Evolutionary conservation across 192 early-diverging fungal species (phyloP), one percentile per base, ranked within the genome.

Genomic region (Thoreauomyces humboldtii): DNA sequence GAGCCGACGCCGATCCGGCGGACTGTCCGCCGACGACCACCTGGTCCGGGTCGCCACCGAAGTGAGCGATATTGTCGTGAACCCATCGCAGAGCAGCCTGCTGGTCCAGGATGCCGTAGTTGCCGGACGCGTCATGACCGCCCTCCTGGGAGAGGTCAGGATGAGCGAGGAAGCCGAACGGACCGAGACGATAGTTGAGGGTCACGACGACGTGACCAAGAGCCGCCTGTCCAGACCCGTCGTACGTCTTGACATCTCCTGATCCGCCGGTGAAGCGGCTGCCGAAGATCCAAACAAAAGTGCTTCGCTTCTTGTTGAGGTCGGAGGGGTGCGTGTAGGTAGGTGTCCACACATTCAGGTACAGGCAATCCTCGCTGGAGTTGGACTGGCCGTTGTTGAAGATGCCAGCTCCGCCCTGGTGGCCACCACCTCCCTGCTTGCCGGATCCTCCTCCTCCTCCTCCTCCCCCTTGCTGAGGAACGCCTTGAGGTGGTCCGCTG

Each of bases 71-170:
- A 53, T 87, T 77, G 46, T 85, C 48, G 31, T 81, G 33, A 2
- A 86, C 75, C 86, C 86, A 87, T 28, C 74, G 55, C 1, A 87
- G 56, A 21, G 82, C 86, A 4, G 61, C 29, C 33, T 77, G 59
- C 56, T 87, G 86, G 60, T 87, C 86, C 21, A 69, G 73, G 9
- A 85, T 14, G 21, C 79, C 84, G 53, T 60, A 65, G 70, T 86
- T 83, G 25, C 35, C 61, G 29, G 44, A 14, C 19, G 59, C 45
- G 17, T 21, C 58, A 25, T 17, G 17, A 31, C 41, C 22, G 25
- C 29, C 36, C 19, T 15, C 19, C 7, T 4, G 27, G 4, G 28
- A 36, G 50, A 21, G 43, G 19, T 55, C 59, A 17, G 72, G 58
- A 25, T 24, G 17, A n/a, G 34, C 19, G 7, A 52, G 50, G 50